Evolutionary conservation across 805 yeast genomes (phyloP), one percentile per base, ranked within the genome.

Genomic region (Barnettozyma sp.): DNA sequence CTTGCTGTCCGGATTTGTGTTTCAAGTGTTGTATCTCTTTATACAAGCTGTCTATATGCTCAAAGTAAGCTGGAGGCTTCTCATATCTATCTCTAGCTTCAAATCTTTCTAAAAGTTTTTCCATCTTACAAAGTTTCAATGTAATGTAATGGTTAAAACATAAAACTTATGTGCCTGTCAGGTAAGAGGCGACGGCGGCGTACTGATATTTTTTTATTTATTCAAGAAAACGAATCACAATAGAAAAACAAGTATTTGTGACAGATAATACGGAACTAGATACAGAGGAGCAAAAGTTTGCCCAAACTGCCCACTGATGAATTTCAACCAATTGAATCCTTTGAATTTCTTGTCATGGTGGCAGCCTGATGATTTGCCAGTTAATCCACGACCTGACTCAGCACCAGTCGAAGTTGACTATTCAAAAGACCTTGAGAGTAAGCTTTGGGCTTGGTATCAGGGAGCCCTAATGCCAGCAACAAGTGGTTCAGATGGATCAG

Each of bases 361-460:
- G 55, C 22, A 41, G 24, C 33, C 37, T 25, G 13, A 38, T 4
- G 38, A 32, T 6, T 25, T 24, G 2, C 7, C 20, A 15, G 24
- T 14, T 35, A 36, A 6, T 42, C 39, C 16, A 44, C 39, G 8
- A 35, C 42, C 17, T 9, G 27, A 24, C n/a, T 19, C 36, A 9
- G 36, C 33, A 4, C 26, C 29, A 1, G 48, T 43, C 14, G 46
- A 39, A 6, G 23, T 34, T 4, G 19, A 45, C 14, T 43, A 35
- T 22, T 39, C 47, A 6, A 27, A 32, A 7, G 55, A 50, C 29
- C 40, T 48, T 19, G 43, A 30, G n/a, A 9, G 31, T 50, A 4
- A 29, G 15, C 34, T 43, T 3, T 52, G 55, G 55, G 49, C 49
- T 5, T 52, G 57, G 57, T 49, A 44, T 27, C 49, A 30, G 17